Conservation (phyloP, 2,329 filamentous ascomycete genomes). For the Pseudogymnoascus sp. region DNA sequence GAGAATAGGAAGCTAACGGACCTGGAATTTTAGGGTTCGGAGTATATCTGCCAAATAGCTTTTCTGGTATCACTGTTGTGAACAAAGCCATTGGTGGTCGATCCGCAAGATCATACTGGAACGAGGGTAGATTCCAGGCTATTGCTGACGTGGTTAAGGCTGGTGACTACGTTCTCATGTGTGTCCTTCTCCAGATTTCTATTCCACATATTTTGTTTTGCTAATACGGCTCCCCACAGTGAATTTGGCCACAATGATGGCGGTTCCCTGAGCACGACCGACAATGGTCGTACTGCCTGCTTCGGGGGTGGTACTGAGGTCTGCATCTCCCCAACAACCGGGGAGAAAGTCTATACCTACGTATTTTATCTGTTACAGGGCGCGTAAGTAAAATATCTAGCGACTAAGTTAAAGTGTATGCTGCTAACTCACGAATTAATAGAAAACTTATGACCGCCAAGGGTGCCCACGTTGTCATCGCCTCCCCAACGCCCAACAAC, state of each 20-base stretch:
- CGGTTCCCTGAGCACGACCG: constrained; percentile 40
- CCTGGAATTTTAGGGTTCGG: constrained; percentile 48
- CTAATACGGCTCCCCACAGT: constrained; percentile 41
- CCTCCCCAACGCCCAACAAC: constrained; percentile 52
- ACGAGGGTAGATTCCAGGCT: constrained; percentile 54
- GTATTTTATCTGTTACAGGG: constrained; percentile 11
- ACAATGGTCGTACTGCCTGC: constrained; percentile 54
- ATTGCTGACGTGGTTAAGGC: constrained; percentile 39
- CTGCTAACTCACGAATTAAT: constrained; percentile 7
- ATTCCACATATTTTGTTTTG: constrained; percentile 36
- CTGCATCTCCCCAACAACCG: constrained; percentile 11
- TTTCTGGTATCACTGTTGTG: constrained; percentile 40
- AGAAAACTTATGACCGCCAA: constrained; percentile 29
- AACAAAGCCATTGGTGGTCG: constrained; percentile 61
- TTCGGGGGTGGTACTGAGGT: constrained; percentile 16
- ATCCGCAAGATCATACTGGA: constrained; percentile 56
- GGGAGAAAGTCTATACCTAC: constrained; percentile 12
- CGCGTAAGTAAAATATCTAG: not conserved
- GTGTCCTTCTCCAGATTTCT: not conserved
- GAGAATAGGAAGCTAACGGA: constrained; percentile 12
- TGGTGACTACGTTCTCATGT: constrained; percentile 57
- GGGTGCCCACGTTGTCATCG: constrained; percentile 52
- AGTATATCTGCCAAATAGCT: constrained; percentile 45
- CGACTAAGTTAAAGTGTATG: not conserved
- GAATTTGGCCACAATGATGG: constrained; percentile 66